These are phyloP conservation scores for Abrus pulchellus DNA, from an alignment of 306 rosid genomes.

Conservation along the genomic window DNA sequence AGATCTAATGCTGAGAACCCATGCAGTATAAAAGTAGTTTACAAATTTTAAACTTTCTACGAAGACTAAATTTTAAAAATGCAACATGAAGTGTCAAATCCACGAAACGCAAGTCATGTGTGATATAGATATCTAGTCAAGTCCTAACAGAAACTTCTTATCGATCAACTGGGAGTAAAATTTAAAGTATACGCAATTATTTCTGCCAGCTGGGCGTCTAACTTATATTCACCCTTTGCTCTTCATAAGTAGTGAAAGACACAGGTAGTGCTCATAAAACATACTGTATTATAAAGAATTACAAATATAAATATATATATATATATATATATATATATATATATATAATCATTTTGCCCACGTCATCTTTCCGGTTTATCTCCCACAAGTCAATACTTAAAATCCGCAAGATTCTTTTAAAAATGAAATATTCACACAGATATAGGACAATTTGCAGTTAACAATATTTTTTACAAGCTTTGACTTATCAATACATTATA, in stretches of 20 bases:
- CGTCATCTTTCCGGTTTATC: background rate
- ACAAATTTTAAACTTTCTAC: conserved; percentile 11
- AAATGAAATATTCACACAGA: conserved; percentile 19
- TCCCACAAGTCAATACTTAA: conserved; percentile 33
- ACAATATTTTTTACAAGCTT: conserved; percentile 13
- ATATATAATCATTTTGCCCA: background rate
- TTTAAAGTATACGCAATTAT: conserved; percentile 37
- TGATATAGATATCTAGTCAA: conserved; percentile 38
- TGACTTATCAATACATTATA: conserved; percentile 40
- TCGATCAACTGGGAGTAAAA: conserved; percentile 6
- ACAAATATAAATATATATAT: background rate
- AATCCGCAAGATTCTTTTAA: conserved; percentile 32
- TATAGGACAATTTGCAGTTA: conserved; percentile 37
- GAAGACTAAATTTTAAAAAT: conserved; percentile 22
- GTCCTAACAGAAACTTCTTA: conserved; percentile 44
- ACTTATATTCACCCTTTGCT: background rate
- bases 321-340: background rate
- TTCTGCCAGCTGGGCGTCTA: conserved; percentile 37
- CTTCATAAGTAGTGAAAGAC: conserved; percentile 26
- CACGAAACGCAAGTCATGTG: conserved; percentile 21
- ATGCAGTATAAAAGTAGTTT: background rate
- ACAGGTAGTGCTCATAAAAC: conserved; percentile 15
- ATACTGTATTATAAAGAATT: background rate
- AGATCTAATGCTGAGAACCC: background rate
- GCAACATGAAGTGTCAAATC: conserved; percentile 49